Evolutionary conservation across 352 stramenopile species (phyloP).

Genomic region (Phytophthora boehmeriae): DNA sequence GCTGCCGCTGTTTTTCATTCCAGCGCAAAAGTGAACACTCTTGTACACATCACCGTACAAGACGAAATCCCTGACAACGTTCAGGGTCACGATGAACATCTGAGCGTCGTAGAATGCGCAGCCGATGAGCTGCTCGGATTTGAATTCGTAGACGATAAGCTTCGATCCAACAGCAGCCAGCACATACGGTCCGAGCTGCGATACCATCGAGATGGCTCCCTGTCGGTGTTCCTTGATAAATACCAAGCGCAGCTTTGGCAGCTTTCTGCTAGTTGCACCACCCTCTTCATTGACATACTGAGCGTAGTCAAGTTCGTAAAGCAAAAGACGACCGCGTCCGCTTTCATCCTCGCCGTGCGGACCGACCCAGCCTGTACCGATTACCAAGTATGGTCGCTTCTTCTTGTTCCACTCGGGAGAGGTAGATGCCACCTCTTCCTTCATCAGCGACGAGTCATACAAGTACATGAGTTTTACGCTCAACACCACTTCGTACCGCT

Average conservation of each 20-base stretch:
- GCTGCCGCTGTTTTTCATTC: conserved; percentile 82
- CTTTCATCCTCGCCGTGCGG: conserved; percentile 89
- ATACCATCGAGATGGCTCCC: conserved; percentile 77
- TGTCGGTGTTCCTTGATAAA: conserved; percentile 90
- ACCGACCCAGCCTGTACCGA: conserved; percentile 84
- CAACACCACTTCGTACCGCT: conserved; percentile 85
- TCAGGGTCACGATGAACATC: conserved; percentile 87
- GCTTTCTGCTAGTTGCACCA: conserved; percentile 71
- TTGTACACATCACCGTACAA: conserved; percentile 91
- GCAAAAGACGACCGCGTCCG: conserved; percentile 75
- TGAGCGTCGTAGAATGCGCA: conserved; percentile 90
- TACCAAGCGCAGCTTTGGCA: conserved; percentile 80
- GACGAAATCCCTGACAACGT: conserved; percentile 85
- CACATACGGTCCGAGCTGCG: conserved; percentile 82
- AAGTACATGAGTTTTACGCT: conserved; percentile 88
- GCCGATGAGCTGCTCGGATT: conserved; percentile 85
- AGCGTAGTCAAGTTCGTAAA: conserved; percentile 90
- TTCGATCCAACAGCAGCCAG: conserved; percentile 87
- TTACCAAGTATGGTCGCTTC: conserved; percentile 82
- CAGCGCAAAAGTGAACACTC: conserved; percentile 89
- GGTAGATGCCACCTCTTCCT: conserved; percentile 66
- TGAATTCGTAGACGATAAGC: conserved; percentile 91
- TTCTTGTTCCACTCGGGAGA: conserved; percentile 79
- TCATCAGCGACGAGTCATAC: conserved; percentile 83
- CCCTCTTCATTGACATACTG: conserved; percentile 86